Evolutionary conservation across 306 rosid species (phyloP).

Genomic region (Prunus davidiana): DNA sequence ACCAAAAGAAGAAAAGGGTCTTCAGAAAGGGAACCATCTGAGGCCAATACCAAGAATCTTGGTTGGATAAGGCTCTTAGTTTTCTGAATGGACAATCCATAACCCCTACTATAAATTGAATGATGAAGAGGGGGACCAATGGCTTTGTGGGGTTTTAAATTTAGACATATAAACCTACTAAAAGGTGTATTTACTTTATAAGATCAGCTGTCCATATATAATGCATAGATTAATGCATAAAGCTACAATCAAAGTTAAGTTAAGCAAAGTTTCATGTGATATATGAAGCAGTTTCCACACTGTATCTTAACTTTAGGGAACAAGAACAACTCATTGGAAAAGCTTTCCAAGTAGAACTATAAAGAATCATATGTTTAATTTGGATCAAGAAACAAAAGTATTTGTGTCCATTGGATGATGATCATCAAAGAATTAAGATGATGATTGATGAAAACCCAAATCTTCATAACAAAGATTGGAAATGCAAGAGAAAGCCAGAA

Average conservation of each 20-base stretch:
- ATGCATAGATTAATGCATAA: constrained; percentile 6
- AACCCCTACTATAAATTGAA: constrained; percentile 21
- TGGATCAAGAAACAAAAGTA: neutral
- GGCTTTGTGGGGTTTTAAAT: constrained; percentile 15
- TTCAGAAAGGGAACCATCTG: constrained; percentile 29
- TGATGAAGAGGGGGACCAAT: constrained; percentile 27
- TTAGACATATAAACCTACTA: constrained; percentile 5
- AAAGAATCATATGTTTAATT: neutral
- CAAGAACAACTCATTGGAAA: constrained; percentile 21
- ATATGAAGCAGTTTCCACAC: constrained; percentile 26
- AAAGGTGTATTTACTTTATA: constrained; percentile 21
- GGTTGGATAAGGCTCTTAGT: constrained; percentile 26
- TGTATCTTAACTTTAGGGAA: constrained; percentile 29
- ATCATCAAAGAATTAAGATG: neutral
- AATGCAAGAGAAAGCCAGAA: constrained; percentile 12
- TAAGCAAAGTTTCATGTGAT: constrained; percentile 28
- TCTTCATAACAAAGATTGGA: neutral
- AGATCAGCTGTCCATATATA: neutral
- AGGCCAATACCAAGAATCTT: constrained; percentile 19
- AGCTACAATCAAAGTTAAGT: constrained; percentile 2
- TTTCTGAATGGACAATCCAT: constrained; percentile 51
- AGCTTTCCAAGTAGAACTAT: constrained; percentile 12
- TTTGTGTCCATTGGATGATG: neutral
- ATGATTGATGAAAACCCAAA: neutral
- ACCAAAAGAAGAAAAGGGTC: constrained; percentile 23